These are phyloP conservation scores for Pecoramyces ruminantium DNA, from an alignment of 192 early-diverging fungal genomes.

Conservation along the genomic window DNA sequence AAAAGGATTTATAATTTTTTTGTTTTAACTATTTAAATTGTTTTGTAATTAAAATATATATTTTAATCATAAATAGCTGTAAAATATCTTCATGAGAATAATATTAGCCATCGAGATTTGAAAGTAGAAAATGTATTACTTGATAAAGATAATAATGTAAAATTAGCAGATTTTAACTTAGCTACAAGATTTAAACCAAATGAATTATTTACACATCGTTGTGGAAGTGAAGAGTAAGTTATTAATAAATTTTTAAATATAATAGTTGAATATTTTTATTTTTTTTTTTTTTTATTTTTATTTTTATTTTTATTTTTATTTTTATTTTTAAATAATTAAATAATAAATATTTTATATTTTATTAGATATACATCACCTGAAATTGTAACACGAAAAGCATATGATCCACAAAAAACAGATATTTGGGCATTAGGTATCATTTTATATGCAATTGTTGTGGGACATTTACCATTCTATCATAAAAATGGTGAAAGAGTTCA, in stretches of 20 bases:
- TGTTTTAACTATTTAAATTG: too few species aligned
- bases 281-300: background rate
- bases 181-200: slow-evolving; percentile 4
- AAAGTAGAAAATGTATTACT: slow-evolving; percentile 35
- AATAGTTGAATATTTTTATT: too few species aligned
- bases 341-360: too few species aligned
- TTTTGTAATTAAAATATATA: too few species aligned
- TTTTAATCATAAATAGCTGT: slow-evolving; percentile 20
- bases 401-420: slow-evolving; percentile 43
- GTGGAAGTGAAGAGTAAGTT: slow-evolving; percentile 46
- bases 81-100: slow-evolving; percentile 37
- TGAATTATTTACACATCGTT: slow-evolving; percentile 26
- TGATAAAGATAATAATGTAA: slow-evolving; percentile 5
- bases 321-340: too few species aligned
- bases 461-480: slow-evolving; percentile 14
- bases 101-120: slow-evolving; percentile 46
- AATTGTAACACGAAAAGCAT: slow-evolving; percentile 35
- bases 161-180: slow-evolving; percentile 43
- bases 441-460: slow-evolving; percentile 17
- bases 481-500: slow-evolving; percentile 17
- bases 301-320: background rate
- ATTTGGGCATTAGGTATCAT: slow-evolving; percentile 22
- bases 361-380: slow-evolving; percentile 57
- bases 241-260: background rate
- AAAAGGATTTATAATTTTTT: slow-evolving; percentile 13